Evolutionary conservation across 1,284 basidiomycete genomes (phyloP), one percentile per base, ranked within the genome.

Genomic region (Cutaneotrichosporon curvatum): DNA sequence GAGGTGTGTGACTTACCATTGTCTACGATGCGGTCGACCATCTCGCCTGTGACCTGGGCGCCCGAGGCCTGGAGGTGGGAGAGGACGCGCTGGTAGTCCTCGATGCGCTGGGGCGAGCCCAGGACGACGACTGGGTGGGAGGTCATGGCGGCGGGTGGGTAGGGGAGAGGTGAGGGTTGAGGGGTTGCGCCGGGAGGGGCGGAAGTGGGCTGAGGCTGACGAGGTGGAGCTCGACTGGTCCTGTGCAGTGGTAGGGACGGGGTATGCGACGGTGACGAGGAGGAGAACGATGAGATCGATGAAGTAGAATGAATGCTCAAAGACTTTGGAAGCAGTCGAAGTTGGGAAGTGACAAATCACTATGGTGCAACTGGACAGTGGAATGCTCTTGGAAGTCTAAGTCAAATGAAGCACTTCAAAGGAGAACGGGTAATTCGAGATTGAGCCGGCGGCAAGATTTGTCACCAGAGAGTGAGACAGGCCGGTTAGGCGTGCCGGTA

Each of bases 21-120:
- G 49, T 71, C 67, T 30, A 72, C 50, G 4, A 72, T 48, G 23
- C 70, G 58, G 56, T 72, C 70, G 12, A 71, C 61, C 70, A 72
- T 72, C 50, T 72, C 70, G 12, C 63, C 68, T 32, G 62, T 55
- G 4, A 70, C 67, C 5, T 39, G 45, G n/a, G 51, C 54, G 14
- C 51, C 55, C 5, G 45, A 50, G 23, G 48, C 38, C 45, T 70
- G 62, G 45, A 71, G 55, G 20, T 48, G 41, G 15, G 55, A 51
- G 31, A 72, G 43, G 12, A 68, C 32, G 11, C 43, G 39, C 54
- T 68, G 67, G 54, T 72, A 72, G 36, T 72, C 68, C 19, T 65
- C 57, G 18, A 58, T 60, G n/a, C 70, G 55, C 20, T 67, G 58
- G 58, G 71, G 66, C 10, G 65, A 70, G 41, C 70, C 70, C 34